phyloP scores from a whole-genome alignment of 805 yeast species.

The Metschnikowia orientalis region DNA sequence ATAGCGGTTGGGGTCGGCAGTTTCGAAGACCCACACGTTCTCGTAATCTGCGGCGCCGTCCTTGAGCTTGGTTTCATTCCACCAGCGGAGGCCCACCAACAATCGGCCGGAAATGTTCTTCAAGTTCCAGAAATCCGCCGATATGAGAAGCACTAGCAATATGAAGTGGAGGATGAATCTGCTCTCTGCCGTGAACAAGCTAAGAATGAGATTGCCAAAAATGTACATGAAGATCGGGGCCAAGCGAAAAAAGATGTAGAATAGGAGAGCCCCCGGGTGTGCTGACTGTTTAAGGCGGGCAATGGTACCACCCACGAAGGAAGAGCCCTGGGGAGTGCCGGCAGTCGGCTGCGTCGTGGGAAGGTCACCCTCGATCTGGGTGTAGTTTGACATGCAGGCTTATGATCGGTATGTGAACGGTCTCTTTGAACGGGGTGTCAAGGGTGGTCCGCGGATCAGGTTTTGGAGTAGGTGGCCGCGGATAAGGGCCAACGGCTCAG shows the following conservation, averaged over 20 bases:
- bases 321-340: neutral
- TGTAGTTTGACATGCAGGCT: conserved; percentile 23
- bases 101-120: conserved; percentile 89
- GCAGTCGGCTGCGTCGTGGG: neutral
- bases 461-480: too few relatives aligned
- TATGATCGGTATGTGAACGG: neutral
- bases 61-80: conserved; percentile 65
- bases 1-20: conserved; percentile 64
- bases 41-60: conserved; percentile 46
- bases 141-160: conserved; percentile 63
- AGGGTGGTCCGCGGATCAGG: too few relatives aligned
- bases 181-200: conserved; percentile 33
- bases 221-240: conserved; percentile 63
- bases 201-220: conserved; percentile 65
- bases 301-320: neutral
- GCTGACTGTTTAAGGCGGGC: conserved; percentile 56
- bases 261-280: conserved; percentile 74
- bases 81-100: conserved; percentile 91
- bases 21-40: conserved; percentile 82
- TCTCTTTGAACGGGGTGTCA: too few relatives aligned
- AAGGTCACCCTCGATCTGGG: conserved; percentile 30
- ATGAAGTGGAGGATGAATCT: conserved; percentile 71
- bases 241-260: conserved; percentile 57
- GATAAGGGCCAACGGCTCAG: too few relatives aligned
- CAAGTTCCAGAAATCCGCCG: conserved; percentile 91